Evolutionary conservation across 805 yeast species (phyloP).

Genomic region (Kluyveromyces dobzhanskii): DNA sequence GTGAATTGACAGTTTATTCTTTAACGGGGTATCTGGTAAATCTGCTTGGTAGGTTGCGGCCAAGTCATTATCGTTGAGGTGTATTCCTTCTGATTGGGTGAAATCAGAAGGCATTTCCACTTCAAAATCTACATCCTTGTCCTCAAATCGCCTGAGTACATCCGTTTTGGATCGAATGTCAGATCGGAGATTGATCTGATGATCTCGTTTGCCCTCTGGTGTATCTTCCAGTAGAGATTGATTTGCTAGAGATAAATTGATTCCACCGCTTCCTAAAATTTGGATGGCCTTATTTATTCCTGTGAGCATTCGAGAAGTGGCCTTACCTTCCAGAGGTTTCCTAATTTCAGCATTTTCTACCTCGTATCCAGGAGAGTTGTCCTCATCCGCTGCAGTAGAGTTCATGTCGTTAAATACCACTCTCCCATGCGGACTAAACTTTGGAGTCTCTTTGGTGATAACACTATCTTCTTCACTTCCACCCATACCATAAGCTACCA

Average conservation of each 20-base stretch:
- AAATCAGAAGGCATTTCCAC: neutral
- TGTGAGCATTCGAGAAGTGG: neutral
- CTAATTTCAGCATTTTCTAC: neutral
- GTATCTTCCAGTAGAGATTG: neutral
- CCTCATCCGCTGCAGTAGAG: neutral
- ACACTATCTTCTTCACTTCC: neutral
- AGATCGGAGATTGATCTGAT: neutral
- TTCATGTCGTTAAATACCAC: neutral
- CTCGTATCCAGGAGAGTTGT: neutral
- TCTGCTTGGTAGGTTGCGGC: neutral
- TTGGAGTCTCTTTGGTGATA: neutral
- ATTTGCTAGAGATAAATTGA: neutral
- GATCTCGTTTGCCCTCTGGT: constrained; percentile 1
- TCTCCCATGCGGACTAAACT: neutral
- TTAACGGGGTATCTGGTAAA: constrained; percentile 7
- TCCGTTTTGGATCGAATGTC: neutral
- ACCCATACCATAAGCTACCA: neutral
- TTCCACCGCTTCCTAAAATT: neutral
- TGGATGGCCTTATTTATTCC: neutral
- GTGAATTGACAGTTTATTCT: constrained; percentile 3
- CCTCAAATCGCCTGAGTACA: neutral
- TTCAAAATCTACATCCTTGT: neutral
- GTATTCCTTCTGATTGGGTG: constrained; percentile 1
- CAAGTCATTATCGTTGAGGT: neutral
- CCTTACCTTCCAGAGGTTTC: neutral